Percentiles rank a stretch among this genome's conserved stretches.
phyloP scores from a whole-genome alignment of 2,329 filamentous ascomycete genomes.

The Chaetomium sp. region DNA sequence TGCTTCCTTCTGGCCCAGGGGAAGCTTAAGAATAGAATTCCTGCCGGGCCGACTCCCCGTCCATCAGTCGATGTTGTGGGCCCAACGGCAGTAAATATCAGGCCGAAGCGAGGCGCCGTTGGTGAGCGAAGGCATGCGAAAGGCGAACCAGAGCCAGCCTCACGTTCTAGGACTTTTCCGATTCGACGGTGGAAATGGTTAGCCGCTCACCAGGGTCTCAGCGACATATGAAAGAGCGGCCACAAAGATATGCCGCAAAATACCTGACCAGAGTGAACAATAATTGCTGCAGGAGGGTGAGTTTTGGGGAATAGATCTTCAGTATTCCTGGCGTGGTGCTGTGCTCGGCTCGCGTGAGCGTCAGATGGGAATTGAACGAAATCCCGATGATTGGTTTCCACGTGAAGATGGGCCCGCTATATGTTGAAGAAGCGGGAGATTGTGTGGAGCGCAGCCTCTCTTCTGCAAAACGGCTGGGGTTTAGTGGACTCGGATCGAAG shows the following conservation, averaged over 20 bases:
- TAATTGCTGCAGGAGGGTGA: conserved; percentile 8
- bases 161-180: background rate
- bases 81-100: background rate
- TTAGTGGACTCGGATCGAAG: background rate
- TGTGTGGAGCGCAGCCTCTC: conserved; percentile 4
- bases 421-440: background rate
- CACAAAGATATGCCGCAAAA: conserved; percentile 7
- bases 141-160: background rate
- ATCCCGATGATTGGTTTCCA: conserved; percentile 16
- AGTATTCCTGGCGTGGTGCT: background rate
- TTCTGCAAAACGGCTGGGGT: conserved; percentile 1
- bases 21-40: background rate
- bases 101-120: background rate
- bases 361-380: conserved; percentile 6
- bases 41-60: background rate
- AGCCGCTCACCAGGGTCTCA: background rate
- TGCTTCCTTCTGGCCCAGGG: background rate
- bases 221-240: background rate
- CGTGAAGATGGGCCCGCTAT: conserved; percentile 5
- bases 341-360: conserved; percentile 6
- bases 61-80: background rate
- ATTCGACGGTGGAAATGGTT: background rate
- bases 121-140: background rate
- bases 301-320: conserved; percentile 14
- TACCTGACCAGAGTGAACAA: conserved; percentile 1